Evolutionary conservation across 1,139 yeast genomes (phyloP), one percentile per base, ranked within the genome.

Genomic region (Saccharomyces pastorianus): DNA sequence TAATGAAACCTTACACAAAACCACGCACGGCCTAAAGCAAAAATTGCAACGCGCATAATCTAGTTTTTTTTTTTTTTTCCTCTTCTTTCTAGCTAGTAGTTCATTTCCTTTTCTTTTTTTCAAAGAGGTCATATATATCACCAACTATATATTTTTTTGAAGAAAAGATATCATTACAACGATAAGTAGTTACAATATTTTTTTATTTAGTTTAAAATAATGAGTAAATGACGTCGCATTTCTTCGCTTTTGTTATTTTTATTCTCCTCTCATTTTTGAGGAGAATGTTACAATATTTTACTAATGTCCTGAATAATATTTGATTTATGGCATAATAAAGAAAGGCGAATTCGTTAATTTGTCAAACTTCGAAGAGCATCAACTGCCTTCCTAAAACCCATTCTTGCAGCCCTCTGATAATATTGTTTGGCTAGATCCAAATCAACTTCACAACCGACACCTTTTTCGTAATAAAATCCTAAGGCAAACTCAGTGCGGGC

Each of bases 401-500:
- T 77, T 1, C 79, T 75, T 0, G 87, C 84, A 14, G 90, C 88
- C 53, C 77, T 74, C 55, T 71, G 71, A 65, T 81, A 84, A 75
- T 83, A 84, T 53, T 71, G 69, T 52, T 69, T 68, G 1, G 88
- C 85, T 65, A 76, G 74, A 14, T 71, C 74, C 31, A 69, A 28
- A 61, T 82, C 78, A 44, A 69, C 70, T 11, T 72, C 72, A 52
- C 81, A 79, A 8, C 95, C 95, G 51, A 88, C 76, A 1, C 97
- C 98, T 59, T 79, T 80, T 69, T 88, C 96, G 56, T 82, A 81
- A 65, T 86, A 85, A 64, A 84, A 80, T 0, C 96, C 99, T 70
- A 91, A 77, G 53, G 90, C 89, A 66, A 79, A 89, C 64, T 85
- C 89, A 4, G 96, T 96, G 64, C 89, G 89, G 1, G 86, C 81